Evolutionary conservation across 805 yeast genomes (phyloP).

Genomic region (Yarrowia keelungensis): DNA sequence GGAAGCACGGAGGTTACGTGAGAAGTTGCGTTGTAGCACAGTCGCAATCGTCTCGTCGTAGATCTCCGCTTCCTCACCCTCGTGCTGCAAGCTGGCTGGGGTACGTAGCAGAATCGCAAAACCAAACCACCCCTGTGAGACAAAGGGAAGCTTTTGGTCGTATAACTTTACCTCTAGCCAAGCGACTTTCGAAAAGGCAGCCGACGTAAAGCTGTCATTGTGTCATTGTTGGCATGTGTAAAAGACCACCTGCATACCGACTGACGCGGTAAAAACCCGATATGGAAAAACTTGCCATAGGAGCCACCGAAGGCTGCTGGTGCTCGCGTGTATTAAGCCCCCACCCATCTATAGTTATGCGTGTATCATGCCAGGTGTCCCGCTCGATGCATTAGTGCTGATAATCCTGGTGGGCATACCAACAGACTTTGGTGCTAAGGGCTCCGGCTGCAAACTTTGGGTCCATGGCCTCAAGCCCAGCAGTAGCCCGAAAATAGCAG

Average conservation of each 20-base stretch:
- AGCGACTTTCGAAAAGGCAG: background rate
- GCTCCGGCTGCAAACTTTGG: background rate
- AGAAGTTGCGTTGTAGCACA: too few species aligned
- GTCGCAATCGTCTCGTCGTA: too few species aligned
- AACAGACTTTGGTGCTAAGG: conserved; percentile 3
- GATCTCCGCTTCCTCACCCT: too few species aligned
- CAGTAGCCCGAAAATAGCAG: background rate
- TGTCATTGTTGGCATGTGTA: conserved; percentile 3
- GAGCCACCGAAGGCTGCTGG: background rate
- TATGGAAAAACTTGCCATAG: background rate
- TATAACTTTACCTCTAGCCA: conserved; percentile 2
- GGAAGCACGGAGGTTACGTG: too few species aligned
- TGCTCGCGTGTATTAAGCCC: background rate
- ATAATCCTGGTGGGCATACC: conserved; percentile 8
- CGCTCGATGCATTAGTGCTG: conserved; percentile 3
- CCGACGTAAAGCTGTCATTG: background rate
- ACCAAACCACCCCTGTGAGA: background rate
- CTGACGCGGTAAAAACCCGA: background rate
- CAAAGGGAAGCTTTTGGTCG: conserved; percentile 8
- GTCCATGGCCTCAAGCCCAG: background rate
- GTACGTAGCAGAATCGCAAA: conserved; percentile 2
- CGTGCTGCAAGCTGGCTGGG: background rate
- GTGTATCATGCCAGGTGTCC: background rate
- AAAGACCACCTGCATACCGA: background rate
- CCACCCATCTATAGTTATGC: background rate